These are phyloP conservation scores for Paramecium tetraurelia DNA, from an alignment of 73 alveolate species.

Conservation along the genomic window DNA sequence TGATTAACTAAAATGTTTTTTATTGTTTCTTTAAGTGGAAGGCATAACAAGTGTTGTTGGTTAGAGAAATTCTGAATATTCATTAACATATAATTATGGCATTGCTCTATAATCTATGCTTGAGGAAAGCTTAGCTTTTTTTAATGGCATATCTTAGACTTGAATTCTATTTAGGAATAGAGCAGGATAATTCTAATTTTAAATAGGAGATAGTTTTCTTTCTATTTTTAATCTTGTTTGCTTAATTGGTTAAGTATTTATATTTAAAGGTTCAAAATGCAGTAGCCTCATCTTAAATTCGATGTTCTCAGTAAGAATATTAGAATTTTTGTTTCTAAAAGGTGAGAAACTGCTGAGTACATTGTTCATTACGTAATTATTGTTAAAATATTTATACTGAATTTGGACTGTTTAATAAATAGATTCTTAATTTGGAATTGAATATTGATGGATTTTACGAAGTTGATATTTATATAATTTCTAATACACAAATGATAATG, in stretches of 20 bases:
- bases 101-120: neutral
- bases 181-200: neutral
- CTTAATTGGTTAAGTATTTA: neutral
- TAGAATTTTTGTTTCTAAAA: neutral
- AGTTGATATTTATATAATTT: neutral
- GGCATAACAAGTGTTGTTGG: neutral
- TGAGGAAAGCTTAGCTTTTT: neutral
- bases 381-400: neutral
- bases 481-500: neutral
- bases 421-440: neutral
- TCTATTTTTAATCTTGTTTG: neutral
- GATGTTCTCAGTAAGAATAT: neutral
- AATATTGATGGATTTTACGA: neutral
- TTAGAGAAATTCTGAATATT: neutral
- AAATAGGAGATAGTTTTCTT: neutral
- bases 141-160: neutral
- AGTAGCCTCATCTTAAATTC: neutral
- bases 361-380: neutral
- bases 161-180: neutral
- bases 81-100: neutral
- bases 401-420: neutral
- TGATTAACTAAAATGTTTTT: neutral
- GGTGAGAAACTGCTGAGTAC: neutral
- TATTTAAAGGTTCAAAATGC: neutral
- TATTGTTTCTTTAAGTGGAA: neutral